phyloP scores from a whole-genome alignment of 441 rosid genomes.

The Corymbia citriodora region DNA sequence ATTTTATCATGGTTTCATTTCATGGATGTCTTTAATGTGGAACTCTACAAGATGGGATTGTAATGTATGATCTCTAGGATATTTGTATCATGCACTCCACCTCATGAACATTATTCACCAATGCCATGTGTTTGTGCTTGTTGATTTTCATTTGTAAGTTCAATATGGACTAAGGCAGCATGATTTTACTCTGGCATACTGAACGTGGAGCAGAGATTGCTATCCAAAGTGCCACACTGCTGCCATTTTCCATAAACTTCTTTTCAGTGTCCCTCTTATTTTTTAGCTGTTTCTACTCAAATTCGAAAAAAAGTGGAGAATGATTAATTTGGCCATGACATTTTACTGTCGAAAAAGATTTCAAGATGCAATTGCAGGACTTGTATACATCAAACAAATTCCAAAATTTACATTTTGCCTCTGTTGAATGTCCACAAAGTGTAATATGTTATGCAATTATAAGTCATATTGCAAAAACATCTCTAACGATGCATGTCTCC shows the following conservation, averaged over 20 bases:
- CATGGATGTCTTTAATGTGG: neutral
- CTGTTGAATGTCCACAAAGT: neutral
- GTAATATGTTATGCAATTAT: neutral
- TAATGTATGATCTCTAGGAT: neutral
- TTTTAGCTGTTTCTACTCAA: neutral
- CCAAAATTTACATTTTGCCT: neutral
- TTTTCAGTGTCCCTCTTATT: neutral
- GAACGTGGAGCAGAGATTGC: neutral
- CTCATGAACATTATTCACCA: neutral
- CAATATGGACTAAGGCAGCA: neutral
- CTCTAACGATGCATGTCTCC: neutral
- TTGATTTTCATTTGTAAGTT: neutral
- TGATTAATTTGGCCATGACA: neutral
- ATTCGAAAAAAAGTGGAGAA: fast-evolving
- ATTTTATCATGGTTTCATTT: neutral
- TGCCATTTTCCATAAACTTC: neutral
- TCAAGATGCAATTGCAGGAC: neutral
- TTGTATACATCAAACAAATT: neutral
- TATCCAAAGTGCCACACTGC: neutral
- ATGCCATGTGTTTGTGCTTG: neutral
- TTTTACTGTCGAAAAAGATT: neutral
- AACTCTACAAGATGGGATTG: neutral
- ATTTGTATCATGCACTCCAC: neutral
- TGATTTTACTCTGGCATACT: neutral
- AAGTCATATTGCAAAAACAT: neutral